phyloP scores from a whole-genome alignment of 75 land plant species.

The Sequoia sempervirens region DNA sequence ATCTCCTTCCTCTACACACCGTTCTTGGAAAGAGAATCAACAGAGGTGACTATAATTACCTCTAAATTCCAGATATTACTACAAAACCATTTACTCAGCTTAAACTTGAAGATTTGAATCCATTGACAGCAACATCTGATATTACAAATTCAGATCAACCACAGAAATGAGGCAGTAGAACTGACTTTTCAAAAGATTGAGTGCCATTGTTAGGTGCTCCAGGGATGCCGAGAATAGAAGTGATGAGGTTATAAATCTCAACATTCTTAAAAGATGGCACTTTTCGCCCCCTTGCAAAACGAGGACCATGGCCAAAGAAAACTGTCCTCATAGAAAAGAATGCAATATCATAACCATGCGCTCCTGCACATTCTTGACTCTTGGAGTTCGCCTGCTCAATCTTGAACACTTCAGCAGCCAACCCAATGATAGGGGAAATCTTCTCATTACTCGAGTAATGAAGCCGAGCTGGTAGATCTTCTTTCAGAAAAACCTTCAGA shows the following conservation, averaged over 20 bases:
- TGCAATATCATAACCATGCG: constrained; percentile 93
- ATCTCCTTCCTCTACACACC: background rate
- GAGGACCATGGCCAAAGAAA: constrained; percentile 91
- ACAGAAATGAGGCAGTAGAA: constrained; percentile 44
- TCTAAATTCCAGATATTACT: background rate
- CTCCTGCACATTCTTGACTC: constrained; percentile 71
- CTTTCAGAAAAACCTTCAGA: constrained; percentile 69
- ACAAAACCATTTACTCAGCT: background rate
- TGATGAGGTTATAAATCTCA: constrained; percentile 76
- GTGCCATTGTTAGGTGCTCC: constrained; percentile 84
- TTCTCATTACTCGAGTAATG: constrained; percentile 69
- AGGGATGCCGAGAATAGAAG: constrained; percentile 60
- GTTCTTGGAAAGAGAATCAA: background rate
- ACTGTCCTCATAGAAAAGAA: constrained; percentile 87
- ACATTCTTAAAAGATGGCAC: constrained; percentile 87
- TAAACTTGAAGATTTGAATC: background rate
- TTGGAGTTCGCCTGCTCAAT: constrained; percentile 61
- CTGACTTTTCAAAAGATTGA: constrained; percentile 41
- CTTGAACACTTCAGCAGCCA: constrained; percentile 78
- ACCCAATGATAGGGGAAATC: constrained; percentile 85
- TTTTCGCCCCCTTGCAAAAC: constrained; percentile 67
- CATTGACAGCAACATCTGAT: background rate
- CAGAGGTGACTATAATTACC: background rate
- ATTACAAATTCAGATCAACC: background rate
- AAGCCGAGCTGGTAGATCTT: constrained; percentile 75